These are phyloP conservation scores for Umbellularia californica DNA, from an alignment of 164 flowering plant species.

Conservation along the genomic window DNA sequence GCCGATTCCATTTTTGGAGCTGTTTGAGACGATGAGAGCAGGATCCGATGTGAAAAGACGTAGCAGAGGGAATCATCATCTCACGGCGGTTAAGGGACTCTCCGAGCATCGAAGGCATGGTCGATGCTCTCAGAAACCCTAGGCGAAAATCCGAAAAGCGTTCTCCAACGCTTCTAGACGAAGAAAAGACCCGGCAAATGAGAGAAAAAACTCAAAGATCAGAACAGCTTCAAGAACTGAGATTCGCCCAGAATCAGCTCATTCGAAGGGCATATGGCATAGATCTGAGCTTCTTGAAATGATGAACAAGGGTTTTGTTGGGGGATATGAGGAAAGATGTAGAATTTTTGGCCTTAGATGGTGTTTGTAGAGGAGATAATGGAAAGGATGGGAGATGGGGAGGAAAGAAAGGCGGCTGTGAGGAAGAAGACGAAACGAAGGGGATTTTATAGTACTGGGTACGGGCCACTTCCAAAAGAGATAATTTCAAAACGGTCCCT, in stretches of 20 bases:
- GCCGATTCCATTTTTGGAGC: slow-evolving; percentile 77
- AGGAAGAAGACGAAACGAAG: too few relatives aligned
- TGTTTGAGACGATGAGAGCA: slow-evolving; percentile 77
- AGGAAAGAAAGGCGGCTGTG: too few relatives aligned
- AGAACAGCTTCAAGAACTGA: background rate
- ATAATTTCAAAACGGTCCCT: too few relatives aligned
- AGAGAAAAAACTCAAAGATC: too few relatives aligned
- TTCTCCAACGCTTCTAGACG: background rate
- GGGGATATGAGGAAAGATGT: too few relatives aligned
- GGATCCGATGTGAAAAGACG: slow-evolving; percentile 45
- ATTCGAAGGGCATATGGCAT: background rate
- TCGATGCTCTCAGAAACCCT: slow-evolving; percentile 57
- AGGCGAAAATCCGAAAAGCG: background rate
- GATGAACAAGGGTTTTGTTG: too few relatives aligned
- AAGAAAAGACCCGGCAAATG: background rate
- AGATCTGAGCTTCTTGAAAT: background rate
- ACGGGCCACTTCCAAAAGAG: too few relatives aligned
- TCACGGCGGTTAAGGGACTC: slow-evolving; percentile 14
- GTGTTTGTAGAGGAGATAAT: too few relatives aligned
- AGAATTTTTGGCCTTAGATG: too few relatives aligned
- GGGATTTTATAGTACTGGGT: too few relatives aligned
- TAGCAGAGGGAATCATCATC: slow-evolving; percentile 27
- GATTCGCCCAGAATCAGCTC: background rate
- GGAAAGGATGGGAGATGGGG: too few relatives aligned
- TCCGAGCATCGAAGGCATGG: slow-evolving; percentile 62